These are phyloP conservation scores for Epichloe sylvatica DNA, from an alignment of 2,329 filamentous ascomycete genomes.

Conservation along the genomic window DNA sequence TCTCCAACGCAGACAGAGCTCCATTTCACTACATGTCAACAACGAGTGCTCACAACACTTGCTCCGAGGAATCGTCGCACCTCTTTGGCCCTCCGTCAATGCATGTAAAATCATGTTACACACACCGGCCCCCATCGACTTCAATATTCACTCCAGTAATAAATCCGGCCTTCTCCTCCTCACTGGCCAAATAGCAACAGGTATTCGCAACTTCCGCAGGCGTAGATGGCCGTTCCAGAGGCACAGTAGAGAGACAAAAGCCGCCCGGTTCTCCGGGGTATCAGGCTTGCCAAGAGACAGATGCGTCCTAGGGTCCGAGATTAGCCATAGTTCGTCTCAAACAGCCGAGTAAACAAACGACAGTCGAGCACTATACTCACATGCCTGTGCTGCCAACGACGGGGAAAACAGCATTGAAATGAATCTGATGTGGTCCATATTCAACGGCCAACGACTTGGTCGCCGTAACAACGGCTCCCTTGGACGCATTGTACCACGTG, in stretches of 20 bases:
- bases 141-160: constrained; percentile 5
- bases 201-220: constrained; percentile 57
- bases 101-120: constrained; percentile 5
- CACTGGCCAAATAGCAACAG: constrained; percentile 54
- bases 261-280: constrained; percentile 45
- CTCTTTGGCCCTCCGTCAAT: too few relatives aligned
- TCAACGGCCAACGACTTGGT: constrained; percentile 51
- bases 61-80: too few relatives aligned
- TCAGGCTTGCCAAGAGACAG: constrained; percentile 47
- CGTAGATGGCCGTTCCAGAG: constrained; percentile 40
- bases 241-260: constrained; percentile 39
- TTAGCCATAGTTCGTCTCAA: neutral
- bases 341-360: too few relatives aligned
- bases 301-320: constrained; percentile 20
- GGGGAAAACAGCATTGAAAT: constrained; percentile 59
- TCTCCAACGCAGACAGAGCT: neutral
- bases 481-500: constrained; percentile 58
- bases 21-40: neutral
- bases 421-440: constrained; percentile 57
- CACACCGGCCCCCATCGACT: constrained; percentile 12
- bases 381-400: constrained; percentile 54
- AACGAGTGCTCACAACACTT: too few relatives aligned
- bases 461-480: constrained; percentile 50
- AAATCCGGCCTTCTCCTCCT: constrained; percentile 60
- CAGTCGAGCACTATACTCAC: constrained; percentile 13